Evolutionary conservation across 768 basidiomycete species (phyloP).

Genomic region (Kwoniella pini): DNA sequence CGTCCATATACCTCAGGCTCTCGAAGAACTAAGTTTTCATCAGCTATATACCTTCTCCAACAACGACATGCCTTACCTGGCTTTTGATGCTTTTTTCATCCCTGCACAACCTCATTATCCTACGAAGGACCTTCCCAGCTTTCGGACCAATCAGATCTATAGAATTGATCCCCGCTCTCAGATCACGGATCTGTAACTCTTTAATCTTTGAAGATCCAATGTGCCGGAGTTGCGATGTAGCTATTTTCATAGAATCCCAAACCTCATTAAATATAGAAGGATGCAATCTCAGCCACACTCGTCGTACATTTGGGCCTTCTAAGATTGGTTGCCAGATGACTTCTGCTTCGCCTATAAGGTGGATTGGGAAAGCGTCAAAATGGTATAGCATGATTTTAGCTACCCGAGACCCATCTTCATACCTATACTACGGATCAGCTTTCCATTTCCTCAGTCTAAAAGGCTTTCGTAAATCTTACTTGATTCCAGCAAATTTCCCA

Average conservation of each 20-base stretch:
- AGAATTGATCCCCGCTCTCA: conserved; percentile 69
- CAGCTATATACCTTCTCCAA: no score
- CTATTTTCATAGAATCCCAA: conserved; percentile 52
- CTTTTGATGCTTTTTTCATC: conserved; percentile 18
- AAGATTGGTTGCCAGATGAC: conserved; percentile 69
- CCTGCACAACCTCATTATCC: conserved; percentile 55
- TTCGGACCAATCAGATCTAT: conserved; percentile 91
- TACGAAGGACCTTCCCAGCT: conserved; percentile 65
- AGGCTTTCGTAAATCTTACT: conserved; percentile 29
- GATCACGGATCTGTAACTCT: conserved; percentile 67
- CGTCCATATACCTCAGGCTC: conserved; percentile 63
- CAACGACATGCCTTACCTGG: conserved; percentile 9
- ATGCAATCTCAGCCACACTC: conserved; percentile 75
- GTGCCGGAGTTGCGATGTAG: neutral
- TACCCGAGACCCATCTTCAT: conserved; percentile 65
- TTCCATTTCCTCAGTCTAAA: neutral
- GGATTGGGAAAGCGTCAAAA: conserved; percentile 65
- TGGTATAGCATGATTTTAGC: conserved; percentile 71
- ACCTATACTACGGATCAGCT: conserved; percentile 57
- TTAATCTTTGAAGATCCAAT: neutral
- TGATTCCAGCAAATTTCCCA: conserved; percentile 43
- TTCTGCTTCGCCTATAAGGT: conserved; percentile 68
- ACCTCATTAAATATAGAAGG: conserved; percentile 69
- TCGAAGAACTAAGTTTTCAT: conserved; percentile 87
- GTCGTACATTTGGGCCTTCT: conserved; percentile 6